Percentiles rank a stretch among this genome's conserved stretches.
Conservation (phyloP, 768 basidiomycete genomes). For the Thelephora ganbajun region DNA sequence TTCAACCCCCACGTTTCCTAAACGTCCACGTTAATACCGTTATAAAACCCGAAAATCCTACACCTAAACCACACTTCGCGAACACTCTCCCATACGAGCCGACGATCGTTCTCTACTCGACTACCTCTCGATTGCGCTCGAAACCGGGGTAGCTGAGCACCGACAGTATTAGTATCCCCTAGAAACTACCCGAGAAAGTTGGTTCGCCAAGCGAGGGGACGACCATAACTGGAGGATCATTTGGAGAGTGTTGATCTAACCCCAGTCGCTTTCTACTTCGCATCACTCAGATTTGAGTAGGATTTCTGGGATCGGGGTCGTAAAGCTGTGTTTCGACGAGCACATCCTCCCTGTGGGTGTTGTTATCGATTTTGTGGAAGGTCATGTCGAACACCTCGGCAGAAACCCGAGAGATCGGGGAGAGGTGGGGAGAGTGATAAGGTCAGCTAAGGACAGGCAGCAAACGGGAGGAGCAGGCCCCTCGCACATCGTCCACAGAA, state of each 20-base stretch:
- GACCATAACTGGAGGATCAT: conserved; percentile 31
- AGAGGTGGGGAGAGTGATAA: no score
- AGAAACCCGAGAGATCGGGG: no score
- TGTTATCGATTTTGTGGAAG: conserved; percentile 91
- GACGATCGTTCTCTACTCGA: no score
- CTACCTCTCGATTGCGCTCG: conserved; percentile 67
- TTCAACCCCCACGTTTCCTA: no score
- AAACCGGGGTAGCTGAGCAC: conserved; percentile 62
- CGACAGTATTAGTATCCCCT: no score
- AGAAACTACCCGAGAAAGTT: conserved; percentile 60
- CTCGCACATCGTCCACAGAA: no score
- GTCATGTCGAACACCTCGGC: conserved; percentile 26
- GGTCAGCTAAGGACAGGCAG: no score
- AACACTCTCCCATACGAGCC: no score
- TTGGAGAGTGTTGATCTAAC: conserved; percentile 65
- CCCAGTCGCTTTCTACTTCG: conserved; percentile 56
- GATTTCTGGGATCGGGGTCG: conserved; percentile 71
- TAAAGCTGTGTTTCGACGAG: conserved; percentile 77
- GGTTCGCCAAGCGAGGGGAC: background rate
- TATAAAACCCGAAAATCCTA: no score
- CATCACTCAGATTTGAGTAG: conserved; percentile 58
- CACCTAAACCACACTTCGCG: no score
- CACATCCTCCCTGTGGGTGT: conserved; percentile 84
- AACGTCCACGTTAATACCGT: no score
- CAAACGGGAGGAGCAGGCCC: no score